phyloP scores from a whole-genome alignment of 805 yeast species.

The Cyberlindnera mycetangii region DNA sequence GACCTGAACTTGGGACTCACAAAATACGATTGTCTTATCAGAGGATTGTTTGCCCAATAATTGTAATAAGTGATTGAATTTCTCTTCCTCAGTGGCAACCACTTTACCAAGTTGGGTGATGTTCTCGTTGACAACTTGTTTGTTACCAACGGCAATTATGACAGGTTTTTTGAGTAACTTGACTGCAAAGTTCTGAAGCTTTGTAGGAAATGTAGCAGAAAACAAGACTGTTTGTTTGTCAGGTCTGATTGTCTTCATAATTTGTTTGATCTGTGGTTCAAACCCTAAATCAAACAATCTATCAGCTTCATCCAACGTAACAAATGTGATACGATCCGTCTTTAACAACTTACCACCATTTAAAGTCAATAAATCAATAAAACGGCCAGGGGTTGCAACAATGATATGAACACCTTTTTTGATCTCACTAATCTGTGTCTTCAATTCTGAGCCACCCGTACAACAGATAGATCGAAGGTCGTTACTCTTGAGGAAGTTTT shows the following conservation, averaged over 20 bases:
- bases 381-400: constrained; percentile 93
- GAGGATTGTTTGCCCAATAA: constrained; percentile 46
- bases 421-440: constrained; percentile 74
- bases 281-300: constrained; percentile 96
- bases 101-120: constrained; percentile 71
- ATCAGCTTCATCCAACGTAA: constrained; percentile 96
- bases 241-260: constrained; percentile 72
- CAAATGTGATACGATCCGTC: constrained; percentile 65
- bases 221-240: constrained; percentile 88
- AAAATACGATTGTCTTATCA: constrained; percentile 72
- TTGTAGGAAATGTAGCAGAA: constrained; percentile 89
- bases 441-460: constrained; percentile 87
- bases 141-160: constrained; percentile 76
- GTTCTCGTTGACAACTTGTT: constrained; percentile 77
- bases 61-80: constrained; percentile 53
- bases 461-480: constrained; percentile 66
- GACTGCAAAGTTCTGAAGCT: constrained; percentile 72
- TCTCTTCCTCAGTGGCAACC: constrained; percentile 48
- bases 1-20: constrained; percentile 85
- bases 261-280: constrained; percentile 89
- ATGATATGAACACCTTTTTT: constrained; percentile 76
- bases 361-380: constrained; percentile 83
- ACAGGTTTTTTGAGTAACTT: constrained; percentile 62
- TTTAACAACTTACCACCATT: constrained; percentile 72
- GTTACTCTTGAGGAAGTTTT: constrained; percentile 50